Conservation (phyloP, 371 early-diverging fungal species). For the Blastocladiella emersonii region DNA sequence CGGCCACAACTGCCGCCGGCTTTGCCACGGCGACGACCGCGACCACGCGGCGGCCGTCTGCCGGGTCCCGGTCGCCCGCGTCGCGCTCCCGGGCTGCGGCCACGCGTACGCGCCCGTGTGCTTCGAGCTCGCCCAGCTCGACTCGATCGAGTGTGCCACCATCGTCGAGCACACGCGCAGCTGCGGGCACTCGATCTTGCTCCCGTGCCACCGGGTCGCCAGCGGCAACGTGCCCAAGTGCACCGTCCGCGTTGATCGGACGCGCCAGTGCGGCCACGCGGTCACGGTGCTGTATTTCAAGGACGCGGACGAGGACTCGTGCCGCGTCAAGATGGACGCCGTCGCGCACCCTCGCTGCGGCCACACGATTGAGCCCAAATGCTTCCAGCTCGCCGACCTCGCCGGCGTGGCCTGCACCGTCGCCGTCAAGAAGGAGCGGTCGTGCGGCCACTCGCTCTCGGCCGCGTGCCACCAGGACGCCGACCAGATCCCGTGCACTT, state of each 20-base stretch:
- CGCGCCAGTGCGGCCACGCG: too few relatives aligned
- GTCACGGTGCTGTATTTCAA: background rate
- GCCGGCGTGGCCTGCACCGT: background rate
- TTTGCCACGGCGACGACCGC: slow-evolving; percentile 19
- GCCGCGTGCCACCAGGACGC: background rate
- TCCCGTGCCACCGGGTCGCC: too few relatives aligned
- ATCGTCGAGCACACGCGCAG: too few relatives aligned
- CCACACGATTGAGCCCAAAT: slow-evolving; percentile 16
- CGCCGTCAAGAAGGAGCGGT: slow-evolving; percentile 1
- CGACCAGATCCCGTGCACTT: background rate
- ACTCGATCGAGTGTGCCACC: slow-evolving; percentile 17
- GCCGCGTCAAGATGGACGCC: background rate
- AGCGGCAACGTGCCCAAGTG: too few relatives aligned
- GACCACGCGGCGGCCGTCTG: slow-evolving; percentile 12
- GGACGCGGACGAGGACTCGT: too few relatives aligned
- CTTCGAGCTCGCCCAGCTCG: slow-evolving; percentile 8
- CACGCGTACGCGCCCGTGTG: slow-evolving; percentile 25
- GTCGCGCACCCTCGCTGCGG: slow-evolving; percentile 14
- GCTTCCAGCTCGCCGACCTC: slow-evolving; percentile 11
- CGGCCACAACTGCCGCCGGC: slow-evolving; percentile 11
- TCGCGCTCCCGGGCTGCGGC: slow-evolving; percentile 21
- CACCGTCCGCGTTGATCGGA: too few relatives aligned
- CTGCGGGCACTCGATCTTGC: too few relatives aligned
- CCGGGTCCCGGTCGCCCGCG: slow-evolving; percentile 20
- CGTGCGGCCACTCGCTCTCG: slow-evolving; percentile 3